phyloP scores from a whole-genome alignment of 768 basidiomycete genomes.

The Boletales sp. region DNA sequence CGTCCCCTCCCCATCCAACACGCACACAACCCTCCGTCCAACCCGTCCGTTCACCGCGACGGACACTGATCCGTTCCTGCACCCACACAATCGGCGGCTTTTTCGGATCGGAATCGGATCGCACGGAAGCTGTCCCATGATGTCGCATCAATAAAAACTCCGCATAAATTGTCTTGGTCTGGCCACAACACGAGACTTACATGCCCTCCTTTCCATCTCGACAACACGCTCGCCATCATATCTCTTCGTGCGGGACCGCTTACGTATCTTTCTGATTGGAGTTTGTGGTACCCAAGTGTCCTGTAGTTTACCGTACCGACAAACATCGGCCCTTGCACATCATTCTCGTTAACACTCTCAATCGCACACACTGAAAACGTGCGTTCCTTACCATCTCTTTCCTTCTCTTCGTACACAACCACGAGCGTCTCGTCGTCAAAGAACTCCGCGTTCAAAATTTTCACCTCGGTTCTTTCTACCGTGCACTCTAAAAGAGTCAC shows the following conservation, averaged over 20 bases:
- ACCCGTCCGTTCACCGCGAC: slow-evolving; percentile 72
- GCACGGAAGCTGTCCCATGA: slow-evolving; percentile 43
- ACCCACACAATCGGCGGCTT: slow-evolving; percentile 52
- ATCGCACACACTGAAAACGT: slow-evolving; percentile 10
- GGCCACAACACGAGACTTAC: slow-evolving; percentile 44
- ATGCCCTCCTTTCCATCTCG: slow-evolving; percentile 58
- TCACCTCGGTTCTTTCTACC: slow-evolving; percentile 36
- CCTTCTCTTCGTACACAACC: slow-evolving; percentile 55
- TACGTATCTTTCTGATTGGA: slow-evolving; percentile 50
- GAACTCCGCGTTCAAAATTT: slow-evolving; percentile 67
- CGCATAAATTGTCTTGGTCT: slow-evolving; percentile 13
- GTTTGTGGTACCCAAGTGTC: slow-evolving; percentile 54
- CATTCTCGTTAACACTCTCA: slow-evolving; percentile 30
- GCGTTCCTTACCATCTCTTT: slow-evolving; percentile 43
- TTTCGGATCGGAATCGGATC: slow-evolving; percentile 51
- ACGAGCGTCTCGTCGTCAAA: slow-evolving; percentile 73
- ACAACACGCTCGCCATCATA: slow-evolving; percentile 56
- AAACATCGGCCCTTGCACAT: slow-evolving; percentile 45
- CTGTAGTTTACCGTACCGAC: slow-evolving; percentile 64
- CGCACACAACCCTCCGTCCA: slow-evolving; percentile 73
- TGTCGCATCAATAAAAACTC: slow-evolving; percentile 31
- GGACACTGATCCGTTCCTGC: slow-evolving; percentile 49
- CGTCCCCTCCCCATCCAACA: slow-evolving; percentile 61
- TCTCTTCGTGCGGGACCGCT: slow-evolving; percentile 56
- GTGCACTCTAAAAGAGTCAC: slow-evolving; percentile 52